Evolutionary conservation across 805 yeast genomes (phyloP).

Genomic region (Candida lessepsii): DNA sequence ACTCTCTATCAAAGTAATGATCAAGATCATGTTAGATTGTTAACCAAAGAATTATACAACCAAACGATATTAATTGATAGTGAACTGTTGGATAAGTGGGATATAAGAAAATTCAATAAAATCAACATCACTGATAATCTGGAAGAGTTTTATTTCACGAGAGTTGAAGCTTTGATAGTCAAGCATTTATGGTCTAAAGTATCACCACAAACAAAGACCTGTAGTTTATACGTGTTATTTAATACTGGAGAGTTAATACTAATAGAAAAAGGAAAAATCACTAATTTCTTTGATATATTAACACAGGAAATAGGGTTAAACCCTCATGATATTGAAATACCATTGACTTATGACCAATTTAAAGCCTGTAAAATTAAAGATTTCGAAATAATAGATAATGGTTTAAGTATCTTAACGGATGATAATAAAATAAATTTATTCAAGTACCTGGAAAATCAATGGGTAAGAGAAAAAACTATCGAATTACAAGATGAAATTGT

Average conservation of each 20-base stretch:
- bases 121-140: constrained; percentile 26
- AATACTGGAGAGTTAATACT: constrained; percentile 39
- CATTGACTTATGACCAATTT: constrained; percentile 21
- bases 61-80: constrained; percentile 24
- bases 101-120: constrained; percentile 28
- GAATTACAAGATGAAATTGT: not conserved
- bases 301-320: constrained; percentile 20
- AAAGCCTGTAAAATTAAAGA: constrained; percentile 24
- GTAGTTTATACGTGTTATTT: constrained; percentile 32
- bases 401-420: constrained; percentile 2
- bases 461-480: not conserved
- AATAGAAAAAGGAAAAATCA: constrained; percentile 17
- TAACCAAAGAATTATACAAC: constrained; percentile 24
- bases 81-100: constrained; percentile 27
- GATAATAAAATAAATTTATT: not conserved
- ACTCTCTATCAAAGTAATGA: constrained; percentile 19
- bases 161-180: constrained; percentile 35
- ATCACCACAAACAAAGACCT: constrained; percentile 23
- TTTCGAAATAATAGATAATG: constrained; percentile 22
- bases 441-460: not conserved
- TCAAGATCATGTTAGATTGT: not conserved
- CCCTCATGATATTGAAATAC: constrained; percentile 16
- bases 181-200: constrained; percentile 36
- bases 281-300: constrained; percentile 28
- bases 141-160: constrained; percentile 27